Evolutionary conservation across 306 rosid genomes (phyloP).

Genomic region (Hylodesmum podocarpum): DNA sequence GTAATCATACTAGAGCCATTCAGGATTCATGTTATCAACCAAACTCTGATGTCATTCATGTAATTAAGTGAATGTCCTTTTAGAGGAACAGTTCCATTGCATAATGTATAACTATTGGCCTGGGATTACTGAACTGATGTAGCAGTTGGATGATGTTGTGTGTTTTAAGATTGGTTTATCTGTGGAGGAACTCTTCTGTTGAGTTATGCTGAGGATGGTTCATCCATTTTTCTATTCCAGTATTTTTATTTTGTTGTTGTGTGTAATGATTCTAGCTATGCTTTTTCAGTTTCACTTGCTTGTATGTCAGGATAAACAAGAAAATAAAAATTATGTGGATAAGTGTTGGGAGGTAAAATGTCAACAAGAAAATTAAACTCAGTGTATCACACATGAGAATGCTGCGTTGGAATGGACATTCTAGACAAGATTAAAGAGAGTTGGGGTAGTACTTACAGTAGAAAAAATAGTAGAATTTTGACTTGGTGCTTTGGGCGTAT

Average conservation of each 20-base stretch:
- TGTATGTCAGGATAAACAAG: neutral
- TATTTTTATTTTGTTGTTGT: neutral
- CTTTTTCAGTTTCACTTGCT: neutral
- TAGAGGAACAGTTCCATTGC: neutral
- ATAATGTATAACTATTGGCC: neutral
- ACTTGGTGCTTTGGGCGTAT: neutral
- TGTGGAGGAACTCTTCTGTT: neutral
- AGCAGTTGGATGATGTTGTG: slow-evolving; percentile 8
- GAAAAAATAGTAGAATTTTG: neutral
- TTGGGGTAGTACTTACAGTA: neutral
- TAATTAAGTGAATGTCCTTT: neutral
- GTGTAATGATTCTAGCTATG: neutral
- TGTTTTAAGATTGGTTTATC: slow-evolving; percentile 16
- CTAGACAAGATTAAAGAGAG: neutral
- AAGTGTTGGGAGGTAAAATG: neutral
- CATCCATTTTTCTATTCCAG: neutral
- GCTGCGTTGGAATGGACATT: neutral
- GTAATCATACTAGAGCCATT: slow-evolving; percentile 36
- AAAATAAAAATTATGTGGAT: neutral
- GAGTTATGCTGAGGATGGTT: neutral
- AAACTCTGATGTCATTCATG: slow-evolving; percentile 8
- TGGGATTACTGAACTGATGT: neutral
- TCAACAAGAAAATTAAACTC: neutral
- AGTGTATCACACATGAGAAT: neutral
- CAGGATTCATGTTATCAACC: neutral